Percentiles rank a stretch among this genome's conserved stretches.
phyloP scores from a whole-genome alignment of 306 rosid genomes.

The Sindora glabra region DNA sequence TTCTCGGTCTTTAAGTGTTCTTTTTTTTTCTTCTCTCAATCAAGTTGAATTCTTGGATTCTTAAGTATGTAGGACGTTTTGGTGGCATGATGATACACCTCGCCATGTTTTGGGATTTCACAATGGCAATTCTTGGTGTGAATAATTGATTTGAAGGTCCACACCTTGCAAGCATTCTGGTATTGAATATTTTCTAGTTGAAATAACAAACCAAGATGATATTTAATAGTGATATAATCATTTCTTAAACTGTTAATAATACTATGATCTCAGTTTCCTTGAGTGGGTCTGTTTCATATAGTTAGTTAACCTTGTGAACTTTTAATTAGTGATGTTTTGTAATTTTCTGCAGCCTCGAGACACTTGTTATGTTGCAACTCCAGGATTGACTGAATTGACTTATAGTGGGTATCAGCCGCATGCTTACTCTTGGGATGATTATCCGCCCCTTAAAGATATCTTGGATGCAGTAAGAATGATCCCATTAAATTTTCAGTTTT shows the following conservation, averaged over 20 bases:
- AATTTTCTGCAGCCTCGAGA: slow-evolving; percentile 72
- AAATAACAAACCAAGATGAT: not conserved
- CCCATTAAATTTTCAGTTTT: slow-evolving; percentile 5
- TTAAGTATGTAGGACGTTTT: not conserved
- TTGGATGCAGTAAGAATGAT: slow-evolving; percentile 57
- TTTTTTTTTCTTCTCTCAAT: not conserved
- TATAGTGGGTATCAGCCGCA: slow-evolving; percentile 84
- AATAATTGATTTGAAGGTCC: not conserved
- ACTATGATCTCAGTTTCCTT: not conserved
- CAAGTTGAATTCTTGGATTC: not conserved
- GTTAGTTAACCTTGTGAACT: not conserved
- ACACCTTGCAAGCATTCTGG: not conserved
- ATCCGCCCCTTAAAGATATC: slow-evolving; percentile 62
- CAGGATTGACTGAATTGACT: slow-evolving; percentile 61
- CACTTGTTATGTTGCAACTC: slow-evolving; percentile 78
- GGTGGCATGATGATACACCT: not conserved
- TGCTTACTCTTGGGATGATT: slow-evolving; percentile 82
- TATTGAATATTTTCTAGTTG: not conserved
- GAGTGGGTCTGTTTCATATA: not conserved
- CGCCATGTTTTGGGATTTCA: not conserved
- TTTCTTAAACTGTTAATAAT: not conserved
- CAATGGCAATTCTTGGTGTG: not conserved
- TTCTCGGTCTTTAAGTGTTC: too few species aligned
- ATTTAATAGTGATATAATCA: not conserved
- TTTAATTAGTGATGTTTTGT: not conserved